Percentiles rank a stretch among this genome's conserved stretches.
Conservation (phyloP, 1,284 basidiomycete genomes). For the Ustilago tritici region DNA sequence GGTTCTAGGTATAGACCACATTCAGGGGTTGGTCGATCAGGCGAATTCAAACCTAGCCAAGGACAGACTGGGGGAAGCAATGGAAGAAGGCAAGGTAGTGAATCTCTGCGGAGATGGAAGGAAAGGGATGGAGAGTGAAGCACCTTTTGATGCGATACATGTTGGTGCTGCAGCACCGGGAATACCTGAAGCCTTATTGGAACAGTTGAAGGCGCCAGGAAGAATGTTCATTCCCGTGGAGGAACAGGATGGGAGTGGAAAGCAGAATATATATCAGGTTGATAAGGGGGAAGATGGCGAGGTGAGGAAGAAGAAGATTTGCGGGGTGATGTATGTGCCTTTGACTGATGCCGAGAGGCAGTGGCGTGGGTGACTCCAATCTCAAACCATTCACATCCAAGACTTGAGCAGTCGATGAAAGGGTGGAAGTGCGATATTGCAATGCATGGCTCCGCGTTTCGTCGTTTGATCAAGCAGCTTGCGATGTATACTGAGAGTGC, state of each 20-base stretch:
- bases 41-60: conserved; percentile 78
- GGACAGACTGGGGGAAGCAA: conserved; percentile 76
- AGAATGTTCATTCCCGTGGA: conserved; percentile 95
- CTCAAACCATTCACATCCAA: neutral
- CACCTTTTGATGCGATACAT: conserved; percentile 89
- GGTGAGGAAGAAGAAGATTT: conserved; percentile 78
- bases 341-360: conserved; percentile 58
- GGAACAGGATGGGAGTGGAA: conserved; percentile 58
- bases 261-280: conserved; percentile 59
- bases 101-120: conserved; percentile 80
- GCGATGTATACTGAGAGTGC: neutral
- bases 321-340: conserved; percentile 76
- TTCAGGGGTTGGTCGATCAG: conserved; percentile 74
- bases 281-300: conserved; percentile 77
- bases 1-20: conserved; percentile 92
- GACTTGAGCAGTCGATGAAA: too few relatives aligned
- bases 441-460: too few relatives aligned
- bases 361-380: conserved; percentile 20
- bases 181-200: conserved; percentile 77
- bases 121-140: conserved; percentile 71
- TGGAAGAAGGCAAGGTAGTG: conserved; percentile 77
- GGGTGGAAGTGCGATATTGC: neutral
- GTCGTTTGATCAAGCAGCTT: too few relatives aligned
- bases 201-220: conserved; percentile 82
- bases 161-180: conserved; percentile 84